Evolutionary conservation across 2,329 filamentous ascomycete genomes (phyloP), one percentile per base, ranked within the genome.

Genomic region (Fusarium udum): DNA sequence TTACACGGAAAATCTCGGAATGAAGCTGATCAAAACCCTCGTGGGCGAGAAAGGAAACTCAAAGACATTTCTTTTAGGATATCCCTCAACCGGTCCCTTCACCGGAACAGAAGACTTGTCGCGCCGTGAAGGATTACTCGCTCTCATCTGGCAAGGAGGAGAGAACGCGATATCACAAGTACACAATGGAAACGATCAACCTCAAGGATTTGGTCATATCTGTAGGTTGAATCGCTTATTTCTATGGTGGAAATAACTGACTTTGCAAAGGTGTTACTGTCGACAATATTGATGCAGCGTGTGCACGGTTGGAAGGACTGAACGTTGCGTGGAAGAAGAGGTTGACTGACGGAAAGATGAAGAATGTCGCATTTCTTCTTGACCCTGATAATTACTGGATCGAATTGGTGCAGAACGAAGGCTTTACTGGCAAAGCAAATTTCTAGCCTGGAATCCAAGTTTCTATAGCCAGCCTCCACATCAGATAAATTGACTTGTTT

Each of bases 321-420:
- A 45, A 32, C 5, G 22, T 26, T 5, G 9, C 5, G 3, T 56
- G 53, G 53, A 56, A 56, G 28, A 56, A 45, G 28, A 56, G 28
- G 8, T 28, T 56, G 2, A 34, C 28, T 9, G 28, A 56, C 6
- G 53, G 53, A 22, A 56, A 45, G 13, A 56, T 56, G 53, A 56
- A 56, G 37, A 56, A 45, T 8, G 53, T 56, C 4, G 53, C 22
- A 20, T 56, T 56, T 45, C 53, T 56, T 31, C 53, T 56, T 32
- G 53, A 56, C 12, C 53, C 53, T 6, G 37, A 56, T 24, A 22
- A 32, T 24, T 56, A 56, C n/a, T 56, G 53, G 53, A 45, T 56
- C 6, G 53, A 56, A 32, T 32, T 56, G 28, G 53, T 45, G 4
- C 53, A 56, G 28, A 56, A 56, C 13, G 53, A 56, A 56, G 37